A percentile compares a stretch with the other conserved stretches of the same genome.
phyloP scores from a whole-genome alignment of 495 filamentous ascomycete species.

The Recurvomyces mirabilis region DNA sequence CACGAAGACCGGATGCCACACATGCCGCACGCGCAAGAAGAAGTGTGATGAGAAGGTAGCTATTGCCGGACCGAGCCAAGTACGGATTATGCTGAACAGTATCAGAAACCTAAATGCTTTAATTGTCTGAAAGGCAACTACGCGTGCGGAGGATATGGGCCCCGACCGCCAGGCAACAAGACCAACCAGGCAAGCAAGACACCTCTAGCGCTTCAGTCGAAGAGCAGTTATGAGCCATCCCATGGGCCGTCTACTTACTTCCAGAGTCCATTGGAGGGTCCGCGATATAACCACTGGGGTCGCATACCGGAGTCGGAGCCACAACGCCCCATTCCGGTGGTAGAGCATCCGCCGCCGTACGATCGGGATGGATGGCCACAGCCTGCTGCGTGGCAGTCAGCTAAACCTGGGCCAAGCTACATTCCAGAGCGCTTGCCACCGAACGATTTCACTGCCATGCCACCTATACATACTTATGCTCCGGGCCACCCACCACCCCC shows the following conservation, averaged over 20 bases:
- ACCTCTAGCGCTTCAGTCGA: constrained; percentile 2
- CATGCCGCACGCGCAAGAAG: constrained; percentile 89
- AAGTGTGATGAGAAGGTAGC: constrained; percentile 97
- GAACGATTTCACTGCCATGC: not conserved
- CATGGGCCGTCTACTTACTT: not conserved
- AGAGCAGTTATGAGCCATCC: not conserved
- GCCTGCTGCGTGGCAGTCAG: not conserved
- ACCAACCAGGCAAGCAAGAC: constrained; percentile 13
- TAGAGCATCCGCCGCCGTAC: no score
- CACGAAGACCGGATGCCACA: constrained; percentile 96
- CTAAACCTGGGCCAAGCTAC: not conserved
- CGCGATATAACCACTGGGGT: constrained; percentile 6
- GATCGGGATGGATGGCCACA: no score
- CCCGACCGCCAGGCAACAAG: constrained; percentile 56
- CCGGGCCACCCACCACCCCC: constrained; percentile 1
- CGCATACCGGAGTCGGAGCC: not conserved
- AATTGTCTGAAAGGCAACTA: constrained; percentile 91
- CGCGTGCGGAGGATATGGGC: constrained; percentile 86
- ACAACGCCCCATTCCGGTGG: no score
- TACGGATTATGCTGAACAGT: no score
- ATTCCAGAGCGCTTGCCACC: not conserved
- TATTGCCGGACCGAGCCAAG: no score
- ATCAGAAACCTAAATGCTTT: constrained; percentile 86
- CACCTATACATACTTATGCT: not conserved
- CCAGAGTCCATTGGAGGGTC: not conserved